A percentile compares a stretch with the other conserved stretches of the same genome.
Evolutionary conservation across 73 alveolate genomes (phyloP).

Genomic region (Urostyla sp.): DNA sequence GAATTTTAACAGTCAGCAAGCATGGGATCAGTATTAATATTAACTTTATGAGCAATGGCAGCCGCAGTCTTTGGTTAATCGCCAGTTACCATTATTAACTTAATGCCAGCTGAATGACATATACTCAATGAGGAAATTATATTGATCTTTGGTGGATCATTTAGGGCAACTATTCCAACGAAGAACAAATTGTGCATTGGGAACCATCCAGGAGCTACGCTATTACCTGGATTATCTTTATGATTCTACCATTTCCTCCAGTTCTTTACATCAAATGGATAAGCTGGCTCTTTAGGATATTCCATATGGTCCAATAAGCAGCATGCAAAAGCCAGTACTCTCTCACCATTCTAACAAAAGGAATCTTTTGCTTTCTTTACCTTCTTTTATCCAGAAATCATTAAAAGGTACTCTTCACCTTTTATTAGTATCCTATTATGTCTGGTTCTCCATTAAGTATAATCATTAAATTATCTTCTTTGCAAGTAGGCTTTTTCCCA

Average conservation of each 20-base stretch:
- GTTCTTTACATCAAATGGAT: slow-evolving; percentile 37
- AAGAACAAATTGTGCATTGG: slow-evolving; percentile 77
- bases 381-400: slow-evolving; percentile 58
- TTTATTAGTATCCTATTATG: slow-evolving; percentile 66
- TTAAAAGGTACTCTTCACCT: slow-evolving; percentile 39
- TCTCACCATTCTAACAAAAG: slow-evolving; percentile 81
- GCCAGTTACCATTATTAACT: slow-evolving; percentile 97
- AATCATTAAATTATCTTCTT: slow-evolving; percentile 40
- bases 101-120: slow-evolving; percentile 93
- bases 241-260: slow-evolving; percentile 45
- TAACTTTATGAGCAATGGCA: slow-evolving; percentile 89
- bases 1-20: slow-evolving; percentile 85
- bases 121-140: slow-evolving; percentile 78
- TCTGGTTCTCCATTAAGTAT: slow-evolving; percentile 98
- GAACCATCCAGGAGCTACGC: slow-evolving; percentile 40
- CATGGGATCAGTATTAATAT: slow-evolving; percentile 72
- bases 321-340: slow-evolving; percentile 89
- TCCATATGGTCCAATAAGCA: slow-evolving; percentile 55
- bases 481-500: neutral
- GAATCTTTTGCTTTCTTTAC: slow-evolving; percentile 67
- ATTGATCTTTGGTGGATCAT: slow-evolving; percentile 95
- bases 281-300: slow-evolving; percentile 55
- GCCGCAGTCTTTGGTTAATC: slow-evolving; percentile 98
- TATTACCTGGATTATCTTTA: slow-evolving; percentile 58
- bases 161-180: slow-evolving; percentile 91